phyloP scores from a whole-genome alignment of 495 filamentous ascomycete species.

The Lasiosphaeria miniovina region DNA sequence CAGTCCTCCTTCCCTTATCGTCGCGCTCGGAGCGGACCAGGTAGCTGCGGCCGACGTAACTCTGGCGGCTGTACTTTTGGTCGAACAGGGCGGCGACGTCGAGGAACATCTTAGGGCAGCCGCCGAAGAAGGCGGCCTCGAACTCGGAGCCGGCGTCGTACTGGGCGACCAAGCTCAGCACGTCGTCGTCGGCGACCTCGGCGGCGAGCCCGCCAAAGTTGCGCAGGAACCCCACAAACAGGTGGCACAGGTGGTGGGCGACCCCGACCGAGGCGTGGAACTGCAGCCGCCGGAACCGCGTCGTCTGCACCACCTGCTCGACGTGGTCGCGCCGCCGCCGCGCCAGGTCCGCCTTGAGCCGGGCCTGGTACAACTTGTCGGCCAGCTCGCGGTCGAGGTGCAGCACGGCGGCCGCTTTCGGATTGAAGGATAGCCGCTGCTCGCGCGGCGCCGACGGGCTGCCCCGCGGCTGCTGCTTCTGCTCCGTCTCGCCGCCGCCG shows the following conservation, averaged over 20 bases:
- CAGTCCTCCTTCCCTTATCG: slow-evolving; percentile 11
- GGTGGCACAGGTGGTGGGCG: slow-evolving; percentile 24
- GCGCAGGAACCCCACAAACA: slow-evolving; percentile 21
- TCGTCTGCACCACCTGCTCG: slow-evolving; percentile 5
- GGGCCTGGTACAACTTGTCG: slow-evolving; percentile 21
- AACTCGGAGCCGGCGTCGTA: slow-evolving; percentile 24
- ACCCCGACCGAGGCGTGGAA: slow-evolving; percentile 23
- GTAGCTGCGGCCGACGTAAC: slow-evolving; percentile 13
- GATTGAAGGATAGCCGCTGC: slow-evolving; percentile 11
- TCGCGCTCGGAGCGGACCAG: slow-evolving; percentile 16
- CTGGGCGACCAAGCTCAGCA: slow-evolving; percentile 17
- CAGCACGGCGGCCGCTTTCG: slow-evolving; percentile 17
- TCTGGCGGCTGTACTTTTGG: too few species aligned
- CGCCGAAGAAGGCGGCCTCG: slow-evolving; percentile 25
- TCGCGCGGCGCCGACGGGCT: too few species aligned
- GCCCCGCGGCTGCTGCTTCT: not conserved
- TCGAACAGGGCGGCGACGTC: slow-evolving; percentile 1
- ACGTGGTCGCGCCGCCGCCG: slow-evolving; percentile 11
- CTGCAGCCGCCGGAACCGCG: slow-evolving; percentile 18
- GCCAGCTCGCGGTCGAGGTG: slow-evolving; percentile 22
- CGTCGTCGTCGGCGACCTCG: slow-evolving; percentile 17
- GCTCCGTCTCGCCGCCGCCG: not conserved
- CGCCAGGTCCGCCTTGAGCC: slow-evolving; percentile 20
- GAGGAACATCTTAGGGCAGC: slow-evolving; percentile 21
- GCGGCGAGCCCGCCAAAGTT: slow-evolving; percentile 4